Conservation (phyloP, 257 asterid genomes). For the Solanum chaucha region DNA sequence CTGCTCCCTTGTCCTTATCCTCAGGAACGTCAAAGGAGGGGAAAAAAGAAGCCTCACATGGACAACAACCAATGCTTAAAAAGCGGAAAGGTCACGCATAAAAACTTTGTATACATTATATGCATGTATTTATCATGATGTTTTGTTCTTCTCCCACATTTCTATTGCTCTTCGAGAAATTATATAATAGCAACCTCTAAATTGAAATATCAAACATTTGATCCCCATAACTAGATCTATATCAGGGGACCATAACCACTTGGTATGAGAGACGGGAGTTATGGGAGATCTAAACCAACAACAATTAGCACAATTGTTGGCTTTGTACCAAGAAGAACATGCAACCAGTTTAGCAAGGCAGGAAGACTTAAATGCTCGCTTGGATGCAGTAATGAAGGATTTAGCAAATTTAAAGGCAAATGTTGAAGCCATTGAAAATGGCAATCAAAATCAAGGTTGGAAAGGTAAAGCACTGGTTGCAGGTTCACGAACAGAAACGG, state of each 20-base stretch:
- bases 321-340: background rate
- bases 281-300: background rate
- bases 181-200: background rate
- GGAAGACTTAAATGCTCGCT: background rate
- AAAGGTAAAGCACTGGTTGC: background rate
- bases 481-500: background rate
- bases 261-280: background rate
- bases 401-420: background rate
- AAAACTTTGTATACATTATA: background rate
- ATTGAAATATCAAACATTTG: background rate
- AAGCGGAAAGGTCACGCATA: background rate
- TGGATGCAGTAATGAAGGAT: background rate
- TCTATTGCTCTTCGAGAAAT: background rate
- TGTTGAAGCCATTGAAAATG: background rate
- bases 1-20: background rate
- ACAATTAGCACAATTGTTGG: background rate
- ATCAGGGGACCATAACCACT: background rate
- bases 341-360: background rate
- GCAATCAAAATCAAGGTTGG: background rate
- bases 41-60: background rate
- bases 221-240: background rate
- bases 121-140: background rate
- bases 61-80: background rate
- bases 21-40: background rate
- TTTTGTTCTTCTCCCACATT: background rate